Conservation (phyloP, 257 asterid genomes). For the Osmanthus fragrans region DNA sequence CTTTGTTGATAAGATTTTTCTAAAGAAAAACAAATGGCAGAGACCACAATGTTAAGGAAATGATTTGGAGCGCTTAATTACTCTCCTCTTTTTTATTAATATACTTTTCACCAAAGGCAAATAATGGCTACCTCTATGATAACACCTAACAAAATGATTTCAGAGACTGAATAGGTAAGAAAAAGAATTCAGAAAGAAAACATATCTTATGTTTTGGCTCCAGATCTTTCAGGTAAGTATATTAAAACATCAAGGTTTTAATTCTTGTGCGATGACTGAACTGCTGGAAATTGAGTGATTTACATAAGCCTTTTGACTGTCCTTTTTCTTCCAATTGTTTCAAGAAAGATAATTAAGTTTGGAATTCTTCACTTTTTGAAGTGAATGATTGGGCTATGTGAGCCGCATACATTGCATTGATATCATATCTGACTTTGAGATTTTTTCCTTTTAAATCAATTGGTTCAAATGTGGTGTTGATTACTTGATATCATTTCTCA, state of each 20-base stretch:
- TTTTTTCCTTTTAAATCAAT: neutral
- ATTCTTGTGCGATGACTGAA: conserved; percentile 5
- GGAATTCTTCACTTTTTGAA: neutral
- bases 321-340: conserved; percentile 16
- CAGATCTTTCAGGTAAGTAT: neutral
- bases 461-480: neutral
- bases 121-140: neutral
- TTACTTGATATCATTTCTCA: neutral
- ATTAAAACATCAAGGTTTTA: neutral
- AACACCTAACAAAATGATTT: conserved; percentile 5
- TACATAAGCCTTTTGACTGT: conserved; percentile 5
- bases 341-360: neutral
- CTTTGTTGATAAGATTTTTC: conserved; percentile 10
- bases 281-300: neutral
- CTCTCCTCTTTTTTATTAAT: conserved; percentile 16
- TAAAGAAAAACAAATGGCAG: conserved; percentile 8
- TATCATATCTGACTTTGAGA: neutral
- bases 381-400: neutral
- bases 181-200: neutral
- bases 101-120: neutral
- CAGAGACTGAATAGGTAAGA: conserved; percentile 3
- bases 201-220: neutral
- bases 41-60: conserved; percentile 7
- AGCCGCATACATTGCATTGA: neutral
- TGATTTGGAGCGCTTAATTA: neutral